Evolutionary conservation across 1,139 yeast species (phyloP), one percentile per base, ranked within the genome.

Genomic region (Protomyces lactucae-debilis): DNA sequence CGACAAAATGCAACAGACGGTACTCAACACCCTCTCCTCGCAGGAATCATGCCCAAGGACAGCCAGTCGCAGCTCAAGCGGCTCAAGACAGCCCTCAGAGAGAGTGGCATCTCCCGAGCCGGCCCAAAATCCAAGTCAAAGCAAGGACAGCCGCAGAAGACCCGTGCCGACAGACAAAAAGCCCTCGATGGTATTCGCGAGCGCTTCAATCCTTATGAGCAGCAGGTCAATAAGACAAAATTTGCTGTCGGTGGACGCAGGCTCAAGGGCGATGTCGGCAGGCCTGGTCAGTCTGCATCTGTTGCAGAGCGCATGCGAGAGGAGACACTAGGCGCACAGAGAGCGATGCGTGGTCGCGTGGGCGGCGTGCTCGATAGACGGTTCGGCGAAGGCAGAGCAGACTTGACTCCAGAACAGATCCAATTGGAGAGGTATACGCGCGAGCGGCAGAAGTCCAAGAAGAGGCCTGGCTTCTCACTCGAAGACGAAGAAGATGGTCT

Each of bases 391-490:
- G 83, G 84, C 71, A 86, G 89, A 75, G 78, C 82, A 43, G 77
- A 81, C 59, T 73, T 95, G 79, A 83, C 87, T 23, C 85, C 85
- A 14, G 99, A 95, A 75, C 97, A 93, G 72, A 89, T 88, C 74
- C 92, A 92, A 97, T 82, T 93, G 76, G 96, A 88, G 72, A 85
- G 99, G 77, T 95, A 90, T 77, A 88, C 97, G 1, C 83, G 86
- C 67, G 99, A 93, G 78, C 82, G 89, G 74, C 95, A 88, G 74
- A 72, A 79, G 32, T 21, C 64, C 66, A 21, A 61, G 64, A 54
- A 66, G 66, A 56, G 63, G 3, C 64, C 28, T 54, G 57, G 74
- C 85, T 65, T 92, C 85, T 74, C 85, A 88, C 67, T 79, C 92
- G 68, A 89, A 56, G 95, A 88, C 68, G 93, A 86, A 66, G 60